These are phyloP conservation scores for Teunomyces lycoperdinae DNA, from an alignment of 805 yeast genomes.

Conservation along the genomic window DNA sequence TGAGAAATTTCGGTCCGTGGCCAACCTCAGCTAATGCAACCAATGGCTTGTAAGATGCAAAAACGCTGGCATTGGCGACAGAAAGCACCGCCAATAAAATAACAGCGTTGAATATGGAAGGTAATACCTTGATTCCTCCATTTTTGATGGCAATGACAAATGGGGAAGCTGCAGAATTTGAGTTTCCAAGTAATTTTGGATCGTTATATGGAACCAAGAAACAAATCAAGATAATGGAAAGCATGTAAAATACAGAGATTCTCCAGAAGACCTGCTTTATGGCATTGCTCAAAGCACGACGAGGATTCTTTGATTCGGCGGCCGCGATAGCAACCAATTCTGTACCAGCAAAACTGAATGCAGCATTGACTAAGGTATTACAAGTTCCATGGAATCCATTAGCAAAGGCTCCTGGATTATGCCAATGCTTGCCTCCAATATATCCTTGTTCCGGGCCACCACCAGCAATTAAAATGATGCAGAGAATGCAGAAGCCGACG, in stretches of 20 bases:
- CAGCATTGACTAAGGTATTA: slow-evolving; percentile 51
- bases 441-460: slow-evolving; percentile 46
- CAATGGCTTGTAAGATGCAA: slow-evolving; percentile 44
- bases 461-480: slow-evolving; percentile 35
- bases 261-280: slow-evolving; percentile 55
- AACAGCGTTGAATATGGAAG: slow-evolving; percentile 32
- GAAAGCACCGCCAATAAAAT: slow-evolving; percentile 32
- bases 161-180: slow-evolving; percentile 31
- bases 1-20: slow-evolving; percentile 56
- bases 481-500: slow-evolving; percentile 23
- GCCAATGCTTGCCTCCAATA: slow-evolving; percentile 52
- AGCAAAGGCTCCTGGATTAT: slow-evolving; percentile 52
- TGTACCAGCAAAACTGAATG: slow-evolving; percentile 60
- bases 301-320: slow-evolving; percentile 52
- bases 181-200: slow-evolving; percentile 21
- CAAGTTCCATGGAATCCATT: slow-evolving; percentile 56
- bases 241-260: slow-evolving; percentile 47
- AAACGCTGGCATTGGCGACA: slow-evolving; percentile 36
- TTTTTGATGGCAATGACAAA: slow-evolving; percentile 37
- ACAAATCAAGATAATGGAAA: slow-evolving; percentile 47
- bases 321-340: slow-evolving; percentile 59
- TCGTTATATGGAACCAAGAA: slow-evolving; percentile 51
- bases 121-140: slow-evolving; percentile 28
- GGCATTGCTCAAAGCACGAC: slow-evolving; percentile 53
- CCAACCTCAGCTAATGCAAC: slow-evolving; percentile 66